phyloP scores from a whole-genome alignment of 257 asterid genomes.

The Eucommia ulmoides region DNA sequence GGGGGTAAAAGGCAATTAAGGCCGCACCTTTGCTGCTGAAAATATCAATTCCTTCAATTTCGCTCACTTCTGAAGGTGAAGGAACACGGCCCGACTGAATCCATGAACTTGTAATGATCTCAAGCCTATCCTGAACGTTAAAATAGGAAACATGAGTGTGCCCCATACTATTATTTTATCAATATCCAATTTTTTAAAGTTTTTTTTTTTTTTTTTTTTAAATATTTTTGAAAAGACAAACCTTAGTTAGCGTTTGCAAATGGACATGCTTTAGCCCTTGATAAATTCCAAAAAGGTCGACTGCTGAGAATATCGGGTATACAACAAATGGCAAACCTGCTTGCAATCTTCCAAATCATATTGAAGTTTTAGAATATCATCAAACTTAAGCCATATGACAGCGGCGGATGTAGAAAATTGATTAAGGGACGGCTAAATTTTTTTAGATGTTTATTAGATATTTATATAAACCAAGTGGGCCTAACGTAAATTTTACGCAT shows the following conservation, averaged over 20 bases:
- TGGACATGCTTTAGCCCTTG: conserved; percentile 88
- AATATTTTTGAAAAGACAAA: conserved; percentile 24
- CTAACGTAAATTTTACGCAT: too few species aligned
- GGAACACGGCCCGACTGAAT: conserved; percentile 49
- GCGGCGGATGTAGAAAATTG: too few species aligned
- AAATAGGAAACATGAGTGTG: not conserved
- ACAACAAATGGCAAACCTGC: conserved; percentile 68
- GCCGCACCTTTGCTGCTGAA: conserved; percentile 45
- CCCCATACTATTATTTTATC: too few species aligned
- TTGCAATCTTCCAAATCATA: conserved; percentile 46
- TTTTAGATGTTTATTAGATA: too few species aligned
- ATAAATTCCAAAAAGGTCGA: conserved; percentile 84
- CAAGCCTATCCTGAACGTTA: conserved; percentile 78
- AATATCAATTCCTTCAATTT: conserved; percentile 50
- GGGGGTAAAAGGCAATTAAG: conserved; percentile 8
- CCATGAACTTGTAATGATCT: conserved; percentile 55
- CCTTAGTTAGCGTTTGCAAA: conserved; percentile 93
- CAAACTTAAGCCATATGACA: too few species aligned
- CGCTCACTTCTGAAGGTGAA: conserved; percentile 89
- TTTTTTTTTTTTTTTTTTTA: too few species aligned
- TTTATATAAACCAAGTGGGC: too few species aligned
- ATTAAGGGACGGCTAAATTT: too few species aligned
- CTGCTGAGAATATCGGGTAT: conserved; percentile 68
- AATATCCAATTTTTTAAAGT: too few species aligned
- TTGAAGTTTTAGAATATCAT: too few species aligned